phyloP scores from a whole-genome alignment of 805 yeast genomes.

The Kazachstania martiniae region DNA sequence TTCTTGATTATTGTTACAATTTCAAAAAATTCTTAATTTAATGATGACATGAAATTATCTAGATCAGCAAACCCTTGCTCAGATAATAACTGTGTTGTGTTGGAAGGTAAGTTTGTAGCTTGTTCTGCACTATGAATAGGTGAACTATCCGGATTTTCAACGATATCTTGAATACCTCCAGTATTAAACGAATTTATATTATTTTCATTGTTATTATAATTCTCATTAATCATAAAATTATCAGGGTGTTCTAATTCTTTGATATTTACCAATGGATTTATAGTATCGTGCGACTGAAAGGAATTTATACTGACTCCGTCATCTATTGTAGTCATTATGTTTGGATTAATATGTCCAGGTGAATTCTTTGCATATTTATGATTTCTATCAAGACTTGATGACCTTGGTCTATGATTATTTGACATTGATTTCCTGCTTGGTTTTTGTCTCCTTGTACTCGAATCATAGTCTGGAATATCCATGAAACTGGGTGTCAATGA shows the following conservation, averaged over 20 bases:
- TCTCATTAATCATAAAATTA: too few relatives aligned
- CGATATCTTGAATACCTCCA: too few relatives aligned
- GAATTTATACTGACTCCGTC: slow-evolving; percentile 9
- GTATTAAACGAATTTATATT: too few relatives aligned
- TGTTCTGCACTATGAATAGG: slow-evolving; percentile 6
- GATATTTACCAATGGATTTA: slow-evolving; percentile 1
- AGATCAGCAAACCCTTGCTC: slow-evolving; percentile 22
- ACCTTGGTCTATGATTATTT: slow-evolving; percentile 1
- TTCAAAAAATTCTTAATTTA: neutral
- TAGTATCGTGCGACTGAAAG: slow-evolving; percentile 2
- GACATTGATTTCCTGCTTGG: neutral
- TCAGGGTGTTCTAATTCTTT: slow-evolving; percentile 1
- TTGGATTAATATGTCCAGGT: slow-evolving; percentile 11
- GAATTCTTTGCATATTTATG: slow-evolving; percentile 9
- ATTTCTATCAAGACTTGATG: slow-evolving; percentile 14
- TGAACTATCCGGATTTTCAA: slow-evolving; percentile 1
- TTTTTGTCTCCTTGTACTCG: slow-evolving; percentile 1
- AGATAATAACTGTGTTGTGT: slow-evolving; percentile 14
- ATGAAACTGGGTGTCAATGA: slow-evolving; percentile 33
- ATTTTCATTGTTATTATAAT: too few relatives aligned
- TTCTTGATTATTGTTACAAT: too few relatives aligned
- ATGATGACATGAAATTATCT: slow-evolving; percentile 21
- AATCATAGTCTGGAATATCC: slow-evolving; percentile 26
- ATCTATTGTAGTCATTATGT: slow-evolving; percentile 9
- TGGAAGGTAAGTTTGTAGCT: slow-evolving; percentile 14